These are phyloP conservation scores for Beauveria rudraprayagi DNA, from an alignment of 2,329 filamentous ascomycete genomes.

Conservation along the genomic window DNA sequence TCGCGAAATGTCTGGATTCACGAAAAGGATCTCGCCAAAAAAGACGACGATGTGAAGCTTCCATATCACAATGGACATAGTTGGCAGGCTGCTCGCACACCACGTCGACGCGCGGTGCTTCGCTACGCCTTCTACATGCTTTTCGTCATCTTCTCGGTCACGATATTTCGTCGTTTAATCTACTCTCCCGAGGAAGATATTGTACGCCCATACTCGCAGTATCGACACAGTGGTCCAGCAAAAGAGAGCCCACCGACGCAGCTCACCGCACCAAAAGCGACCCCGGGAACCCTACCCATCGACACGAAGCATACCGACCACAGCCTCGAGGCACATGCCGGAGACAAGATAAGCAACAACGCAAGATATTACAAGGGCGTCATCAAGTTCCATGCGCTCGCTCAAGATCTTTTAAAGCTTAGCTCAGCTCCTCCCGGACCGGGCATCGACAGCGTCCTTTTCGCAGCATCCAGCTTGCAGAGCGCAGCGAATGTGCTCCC, in stretches of 20 bases:
- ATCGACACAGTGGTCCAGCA: background rate
- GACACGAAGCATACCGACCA: conserved; percentile 9
- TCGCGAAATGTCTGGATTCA: conserved; percentile 35
- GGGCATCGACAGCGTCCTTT: conserved; percentile 61
- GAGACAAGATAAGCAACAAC: conserved; percentile 19
- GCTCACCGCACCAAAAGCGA: conserved; percentile 4
- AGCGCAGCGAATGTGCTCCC: conserved; percentile 68
- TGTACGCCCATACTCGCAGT: conserved; percentile 5
- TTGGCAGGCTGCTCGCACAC: conserved; percentile 36
- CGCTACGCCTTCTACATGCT: conserved; percentile 41
- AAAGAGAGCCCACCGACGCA: background rate
- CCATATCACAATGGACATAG: conserved; percentile 20
- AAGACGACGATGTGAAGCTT: conserved; percentile 44
- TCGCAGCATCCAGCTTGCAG: conserved; percentile 65
- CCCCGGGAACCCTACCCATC: background rate
- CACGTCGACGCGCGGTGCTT: conserved; percentile 45
- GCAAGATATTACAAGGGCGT: conserved; percentile 66
- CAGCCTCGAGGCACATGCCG: conserved; percentile 19
- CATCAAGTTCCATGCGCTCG: conserved; percentile 60
- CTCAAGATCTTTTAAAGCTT: conserved; percentile 40
- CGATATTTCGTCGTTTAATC: conserved; percentile 40
- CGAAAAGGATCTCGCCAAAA: conserved; percentile 52
- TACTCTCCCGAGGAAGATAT: conserved; percentile 5
- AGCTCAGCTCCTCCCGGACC: conserved; percentile 38
- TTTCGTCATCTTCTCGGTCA: conserved; percentile 46